These are phyloP conservation scores for Coniosporium tulheliwenetii DNA, from an alignment of 2,329 filamentous ascomycete species.

Conservation along the genomic window DNA sequence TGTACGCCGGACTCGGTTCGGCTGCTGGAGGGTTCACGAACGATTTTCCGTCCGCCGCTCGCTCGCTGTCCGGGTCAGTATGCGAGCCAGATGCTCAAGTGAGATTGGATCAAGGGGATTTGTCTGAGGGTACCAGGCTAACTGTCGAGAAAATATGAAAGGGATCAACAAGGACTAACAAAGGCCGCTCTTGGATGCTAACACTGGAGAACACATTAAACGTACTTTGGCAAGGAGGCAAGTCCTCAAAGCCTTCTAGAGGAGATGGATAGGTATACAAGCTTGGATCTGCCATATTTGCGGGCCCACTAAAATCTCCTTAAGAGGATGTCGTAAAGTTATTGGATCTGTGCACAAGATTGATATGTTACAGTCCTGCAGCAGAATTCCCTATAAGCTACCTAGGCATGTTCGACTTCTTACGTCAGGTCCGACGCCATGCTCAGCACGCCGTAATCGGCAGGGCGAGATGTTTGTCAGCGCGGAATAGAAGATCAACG, in stretches of 20 bases:
- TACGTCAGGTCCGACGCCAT: too few species aligned
- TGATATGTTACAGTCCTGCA: too few species aligned
- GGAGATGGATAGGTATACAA: slow-evolving; percentile 40
- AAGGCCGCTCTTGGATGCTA: neutral
- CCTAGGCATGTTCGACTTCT: too few species aligned
- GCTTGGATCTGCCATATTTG: slow-evolving; percentile 32
- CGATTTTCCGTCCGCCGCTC: slow-evolving; percentile 61
- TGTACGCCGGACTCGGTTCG: slow-evolving; percentile 51
- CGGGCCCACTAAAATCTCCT: too few species aligned
- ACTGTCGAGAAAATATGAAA: neutral
- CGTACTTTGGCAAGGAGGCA: slow-evolving; percentile 26
- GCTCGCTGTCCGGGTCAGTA: slow-evolving; percentile 28
- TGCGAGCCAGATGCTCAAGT: neutral
- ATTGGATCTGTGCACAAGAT: too few species aligned
- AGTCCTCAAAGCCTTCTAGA: slow-evolving; percentile 33
- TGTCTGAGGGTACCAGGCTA: neutral
- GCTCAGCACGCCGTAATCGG: too few species aligned
- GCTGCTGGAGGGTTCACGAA: slow-evolving; percentile 49
- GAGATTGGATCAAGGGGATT: neutral
- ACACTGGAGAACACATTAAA: slow-evolving; percentile 1
- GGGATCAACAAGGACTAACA: too few species aligned
- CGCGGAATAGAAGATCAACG: too few species aligned
- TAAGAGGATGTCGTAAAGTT: too few species aligned
- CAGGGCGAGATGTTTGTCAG: too few species aligned
- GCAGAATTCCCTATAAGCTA: too few species aligned